Percentiles rank a stretch among this genome's conserved stretches.
Conservation (phyloP, 768 basidiomycete genomes). For the Cystofilobasidium capitatum region DNA sequence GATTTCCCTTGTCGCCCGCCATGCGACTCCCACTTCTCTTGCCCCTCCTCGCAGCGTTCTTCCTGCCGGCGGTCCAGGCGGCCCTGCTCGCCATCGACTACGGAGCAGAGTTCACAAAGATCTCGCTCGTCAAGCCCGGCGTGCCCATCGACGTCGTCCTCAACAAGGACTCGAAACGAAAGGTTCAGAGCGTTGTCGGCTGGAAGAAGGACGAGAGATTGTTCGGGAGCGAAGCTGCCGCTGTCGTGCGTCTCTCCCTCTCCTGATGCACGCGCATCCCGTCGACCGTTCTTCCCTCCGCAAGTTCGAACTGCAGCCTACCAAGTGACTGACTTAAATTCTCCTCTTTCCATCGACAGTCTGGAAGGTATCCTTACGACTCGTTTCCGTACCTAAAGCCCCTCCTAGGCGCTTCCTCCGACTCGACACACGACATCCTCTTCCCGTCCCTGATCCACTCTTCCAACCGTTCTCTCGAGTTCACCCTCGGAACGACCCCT, state of each 20-base stretch:
- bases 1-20: not conserved
- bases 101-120: conserved; percentile 95
- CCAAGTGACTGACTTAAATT: not conserved
- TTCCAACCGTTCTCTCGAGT: conserved; percentile 47
- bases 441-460: conserved; percentile 36
- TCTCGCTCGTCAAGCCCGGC: conserved; percentile 87
- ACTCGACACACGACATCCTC: conserved; percentile 28
- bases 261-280: no score
- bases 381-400: conserved; percentile 78
- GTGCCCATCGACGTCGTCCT: conserved; percentile 90
- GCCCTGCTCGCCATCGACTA: conserved; percentile 94
- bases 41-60: conserved; percentile 7
- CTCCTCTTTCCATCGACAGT: conserved; percentile 46
- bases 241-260: conserved; percentile 53
- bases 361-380: conserved; percentile 80
- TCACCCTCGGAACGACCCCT: conserved; percentile 43
- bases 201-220: conserved; percentile 81
- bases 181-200: conserved; percentile 77
- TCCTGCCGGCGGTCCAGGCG: conserved; percentile 41
- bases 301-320: not conserved
- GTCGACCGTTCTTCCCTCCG: not conserved
- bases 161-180: conserved; percentile 94
- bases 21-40: conserved; percentile 29
- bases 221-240: conserved; percentile 81
- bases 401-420: conserved; percentile 50